A percentile compares a stretch with the other conserved stretches of the same genome.
Evolutionary conservation across 768 basidiomycete species (phyloP).

Genomic region (Boletus vermiculosoides): DNA sequence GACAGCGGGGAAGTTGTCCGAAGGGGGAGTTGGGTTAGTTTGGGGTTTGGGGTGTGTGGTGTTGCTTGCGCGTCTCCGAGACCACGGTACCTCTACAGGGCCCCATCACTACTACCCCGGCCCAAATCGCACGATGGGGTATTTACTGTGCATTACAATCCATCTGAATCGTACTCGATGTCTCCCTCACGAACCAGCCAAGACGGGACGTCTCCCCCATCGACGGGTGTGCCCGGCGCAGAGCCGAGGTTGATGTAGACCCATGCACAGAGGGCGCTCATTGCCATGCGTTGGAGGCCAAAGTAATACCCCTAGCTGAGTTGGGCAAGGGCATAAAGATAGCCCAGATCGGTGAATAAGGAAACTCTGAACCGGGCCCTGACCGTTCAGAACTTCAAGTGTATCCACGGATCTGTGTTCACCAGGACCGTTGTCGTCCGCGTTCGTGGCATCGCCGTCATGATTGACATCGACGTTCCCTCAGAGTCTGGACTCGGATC

Average conservation of each 20-base stretch:
- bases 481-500: background rate
- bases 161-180: background rate
- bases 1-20: no score
- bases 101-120: no score
- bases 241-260: background rate
- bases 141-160: background rate
- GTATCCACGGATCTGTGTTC: background rate
- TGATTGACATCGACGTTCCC: background rate
- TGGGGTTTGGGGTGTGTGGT: no score
- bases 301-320: background rate
- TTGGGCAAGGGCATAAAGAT: background rate
- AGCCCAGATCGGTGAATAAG: background rate
- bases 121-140: background rate
- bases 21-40: no score
- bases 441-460: background rate
- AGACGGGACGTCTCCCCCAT: background rate
- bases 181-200: no score
- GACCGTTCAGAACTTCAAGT: background rate
- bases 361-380: background rate
- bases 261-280: background rate
- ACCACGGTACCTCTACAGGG: no score
- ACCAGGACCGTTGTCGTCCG: background rate
- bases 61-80: no score
- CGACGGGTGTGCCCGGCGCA: no score
- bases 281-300: background rate